Base-by-base conservation (phyloP, 192 early-diverging fungal species). In the Martensiomyces pterosporus region DNA sequence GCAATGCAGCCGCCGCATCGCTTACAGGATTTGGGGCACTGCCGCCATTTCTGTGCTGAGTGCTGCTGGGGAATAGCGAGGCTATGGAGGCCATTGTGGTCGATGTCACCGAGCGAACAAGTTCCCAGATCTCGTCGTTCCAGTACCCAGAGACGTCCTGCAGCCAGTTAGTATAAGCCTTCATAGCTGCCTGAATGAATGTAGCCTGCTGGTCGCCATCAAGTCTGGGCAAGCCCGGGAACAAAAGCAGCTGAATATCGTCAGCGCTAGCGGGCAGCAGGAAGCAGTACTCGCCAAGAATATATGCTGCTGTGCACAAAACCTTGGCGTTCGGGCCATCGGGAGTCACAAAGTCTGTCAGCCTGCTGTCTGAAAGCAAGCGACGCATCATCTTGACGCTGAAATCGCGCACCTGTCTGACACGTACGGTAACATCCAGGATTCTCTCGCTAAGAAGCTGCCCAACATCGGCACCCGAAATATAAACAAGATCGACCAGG, bases 391-490 rank as follows among this genome's bases (percentile, higher is more conserved):
- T 62, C 34, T 79, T 64, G 14, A 96, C 82, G 38, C 85, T 79
- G 65, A 82, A 89, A 18, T 82, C 71, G 22, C 92, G 78, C 12
- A 91, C 85, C 29, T 89, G 88, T 47, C 83, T 81, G 23, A 97
- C 93, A 23, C 96, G 81, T 10, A 92, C 91, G 26, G 82, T 80
- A 2, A 94, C 86, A 77, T 97, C 94, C 64, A 96, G 82, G 6
- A 97, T 57, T 64, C 92, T 87, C 7, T 76, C 75, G 25, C 79
- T 78, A 13, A 96, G 43, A n/a, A 78, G 9, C 18, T 73, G 66
- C 0, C 87, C 91, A 4, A 89, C 88, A 50, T 82, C 84, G 2
- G 91, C 86, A 29, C 86, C 86, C 10, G 85, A 64, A 4, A 88
- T 66, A 29, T 87, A 81, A 0, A 85, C 86, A 8, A 97, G 75